Evolutionary conservation across 176 grass and related monocot species (phyloP), one percentile per base, ranked within the genome.

Genomic region (Musa itinerans): DNA sequence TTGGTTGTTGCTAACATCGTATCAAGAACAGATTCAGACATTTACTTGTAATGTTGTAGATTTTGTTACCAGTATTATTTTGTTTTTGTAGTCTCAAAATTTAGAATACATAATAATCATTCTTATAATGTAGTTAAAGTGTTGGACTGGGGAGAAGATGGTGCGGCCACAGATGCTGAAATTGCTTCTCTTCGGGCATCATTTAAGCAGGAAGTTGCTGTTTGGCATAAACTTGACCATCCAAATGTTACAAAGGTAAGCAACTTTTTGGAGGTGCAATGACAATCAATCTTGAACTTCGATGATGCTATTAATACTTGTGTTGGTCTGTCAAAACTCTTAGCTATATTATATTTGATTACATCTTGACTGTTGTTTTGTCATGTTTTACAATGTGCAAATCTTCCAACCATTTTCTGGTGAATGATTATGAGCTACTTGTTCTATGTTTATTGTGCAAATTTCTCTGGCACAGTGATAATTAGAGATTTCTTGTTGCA

Each of bases 101-200:
- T 20, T 43, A 67, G 14, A 13, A 55, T 34, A n/a, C 12, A 3
- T 81, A 49, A 74, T 78, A 76, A 49, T 19, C 11, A 53, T 1
- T 29, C 74, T 53, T 55, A 29, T 70, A 78, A 26, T 71, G 43
- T 52, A 96, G 89, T 89, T 48, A 96, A 92, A 84, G 75, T 92
- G 50, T 79, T 96, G 76, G 82, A 92, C 79, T 96, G 86, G 92
- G 89, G 89, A 8, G 92, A 89, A 63, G 92, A 96, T 76, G 89
- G 86, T 2, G 48, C 78, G 61, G 65, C 88, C 43, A 83, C 84
- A 19, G 86, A 92, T 27, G 59, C 62, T 74, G 82, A 96, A 83
- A 85, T 83, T 56, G 74, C 72, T 72, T 7, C 66, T 19, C 67
- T 89, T 16, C 76, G 92, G 25, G 58, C 84, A 67, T 87, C 89